Conservation (phyloP, 2,329 filamentous ascomycete genomes). For the Fusarium nanum region DNA sequence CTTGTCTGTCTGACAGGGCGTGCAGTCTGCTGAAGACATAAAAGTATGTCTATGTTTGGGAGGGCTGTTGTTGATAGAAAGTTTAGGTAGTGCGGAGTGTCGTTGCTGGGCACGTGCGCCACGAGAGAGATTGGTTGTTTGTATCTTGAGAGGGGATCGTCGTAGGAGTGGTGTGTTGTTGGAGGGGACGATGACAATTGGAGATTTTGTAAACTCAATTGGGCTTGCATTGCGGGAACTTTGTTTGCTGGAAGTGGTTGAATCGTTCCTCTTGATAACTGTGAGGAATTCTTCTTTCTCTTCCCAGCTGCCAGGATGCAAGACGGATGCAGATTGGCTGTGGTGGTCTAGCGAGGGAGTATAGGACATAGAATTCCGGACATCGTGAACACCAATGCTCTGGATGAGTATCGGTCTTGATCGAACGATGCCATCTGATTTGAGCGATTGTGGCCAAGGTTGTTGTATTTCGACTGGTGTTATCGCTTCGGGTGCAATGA, state of each 20-base stretch:
- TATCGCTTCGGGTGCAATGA: background rate
- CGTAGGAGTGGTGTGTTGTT: background rate
- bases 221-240: background rate
- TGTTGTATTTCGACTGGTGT: background rate
- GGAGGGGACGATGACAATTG: background rate
- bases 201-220: background rate
- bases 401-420: slow-evolving; percentile 1
- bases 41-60: background rate
- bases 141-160: slow-evolving; percentile 4
- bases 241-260: background rate
- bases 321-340: slow-evolving; percentile 15
- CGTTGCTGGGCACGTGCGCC: background rate
- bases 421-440: background rate
- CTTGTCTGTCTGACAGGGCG: slow-evolving; percentile 10
- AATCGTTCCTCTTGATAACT: background rate
- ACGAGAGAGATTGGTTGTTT: slow-evolving; percentile 9
- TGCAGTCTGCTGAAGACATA: background rate
- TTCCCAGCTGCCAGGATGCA: slow-evolving; percentile 4
- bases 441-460: background rate
- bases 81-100: background rate
- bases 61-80: background rate
- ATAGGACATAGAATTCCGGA: slow-evolving; percentile 17
- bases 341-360: slow-evolving; percentile 7
- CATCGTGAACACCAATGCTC: slow-evolving; percentile 7
- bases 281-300: slow-evolving; percentile 8